These are phyloP conservation scores for Lecanosticta acicola DNA, from an alignment of 2,329 filamentous ascomycete species.

Conservation along the genomic window DNA sequence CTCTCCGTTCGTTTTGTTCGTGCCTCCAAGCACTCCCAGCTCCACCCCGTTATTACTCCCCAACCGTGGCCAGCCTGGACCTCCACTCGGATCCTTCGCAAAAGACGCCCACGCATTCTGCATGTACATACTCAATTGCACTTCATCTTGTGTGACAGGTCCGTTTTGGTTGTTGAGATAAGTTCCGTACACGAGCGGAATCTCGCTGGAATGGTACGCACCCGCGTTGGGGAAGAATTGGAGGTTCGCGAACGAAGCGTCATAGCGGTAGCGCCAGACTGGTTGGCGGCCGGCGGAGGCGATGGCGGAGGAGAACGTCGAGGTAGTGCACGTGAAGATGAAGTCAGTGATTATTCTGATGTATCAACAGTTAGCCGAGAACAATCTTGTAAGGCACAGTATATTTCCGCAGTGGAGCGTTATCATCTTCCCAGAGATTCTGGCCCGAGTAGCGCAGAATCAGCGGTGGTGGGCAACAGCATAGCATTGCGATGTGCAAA, in stretches of 20 bases:
- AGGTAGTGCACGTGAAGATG: constrained; percentile 26
- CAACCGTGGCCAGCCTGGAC: constrained; percentile 24
- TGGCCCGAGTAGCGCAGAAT: background rate
- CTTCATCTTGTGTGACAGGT: constrained; percentile 13
- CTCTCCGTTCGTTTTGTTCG: constrained; percentile 7
- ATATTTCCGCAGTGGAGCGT: no score
- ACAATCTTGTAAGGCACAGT: no score
- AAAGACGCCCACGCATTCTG: constrained; percentile 18
- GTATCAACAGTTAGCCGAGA: background rate
- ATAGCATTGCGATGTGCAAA: no score
- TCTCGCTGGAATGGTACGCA: constrained; percentile 34
- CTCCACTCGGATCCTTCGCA: constrained; percentile 17
- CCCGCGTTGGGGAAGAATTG: constrained; percentile 19
- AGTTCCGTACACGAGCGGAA: constrained; percentile 24
- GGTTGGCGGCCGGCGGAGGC: constrained; percentile 14
- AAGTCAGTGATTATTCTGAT: constrained; percentile 10
- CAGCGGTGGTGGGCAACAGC: background rate
- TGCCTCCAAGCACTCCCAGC: constrained; percentile 13
- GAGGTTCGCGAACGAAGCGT: constrained; percentile 28
- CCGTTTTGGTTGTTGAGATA: constrained; percentile 13
- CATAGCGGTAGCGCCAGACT: constrained; percentile 28
- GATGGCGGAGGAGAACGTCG: constrained; percentile 13
- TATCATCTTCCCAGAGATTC: no score
- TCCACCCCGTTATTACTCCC: constrained; percentile 13
- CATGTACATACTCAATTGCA: constrained; percentile 19